phyloP scores from a whole-genome alignment of 2,329 filamentous ascomycete genomes.

The Fusarium udum region DNA sequence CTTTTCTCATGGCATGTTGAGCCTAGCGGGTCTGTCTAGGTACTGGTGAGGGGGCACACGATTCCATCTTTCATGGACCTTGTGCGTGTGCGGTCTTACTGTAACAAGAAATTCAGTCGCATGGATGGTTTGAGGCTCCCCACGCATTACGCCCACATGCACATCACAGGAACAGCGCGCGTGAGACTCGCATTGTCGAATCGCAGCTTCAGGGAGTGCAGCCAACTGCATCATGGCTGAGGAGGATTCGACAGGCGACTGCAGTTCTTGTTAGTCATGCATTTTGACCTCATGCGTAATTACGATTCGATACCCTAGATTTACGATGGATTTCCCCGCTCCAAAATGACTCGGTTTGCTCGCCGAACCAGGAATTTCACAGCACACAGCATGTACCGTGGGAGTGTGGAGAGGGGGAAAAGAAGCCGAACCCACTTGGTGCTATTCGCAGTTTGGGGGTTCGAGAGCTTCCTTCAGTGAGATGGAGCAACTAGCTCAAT shows the following conservation, averaged over 20 bases:
- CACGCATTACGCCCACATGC: constrained; percentile 22
- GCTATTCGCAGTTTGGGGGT: constrained; percentile 22
- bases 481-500: constrained; percentile 9
- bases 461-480: background rate
- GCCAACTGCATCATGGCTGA: background rate
- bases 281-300: constrained; percentile 30
- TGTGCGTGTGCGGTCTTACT: constrained; percentile 20
- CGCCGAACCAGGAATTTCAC: constrained; percentile 4
- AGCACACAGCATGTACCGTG: background rate
- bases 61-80: constrained; percentile 18
- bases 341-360: constrained; percentile 2
- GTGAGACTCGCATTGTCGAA: constrained; percentile 21
- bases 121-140: constrained; percentile 20
- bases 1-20: constrained; percentile 5
- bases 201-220: background rate
- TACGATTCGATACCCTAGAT: constrained; percentile 11
- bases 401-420: constrained; percentile 24
- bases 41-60: constrained; percentile 27
- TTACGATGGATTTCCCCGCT: constrained; percentile 7
- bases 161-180: constrained; percentile 30
- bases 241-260: background rate
- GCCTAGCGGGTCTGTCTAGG: constrained; percentile 12
- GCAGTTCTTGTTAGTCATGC: constrained; percentile 36
- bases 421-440: constrained; percentile 11
- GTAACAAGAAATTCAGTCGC: background rate